A percentile compares a stretch with the other conserved stretches of the same genome.
These are phyloP conservation scores for Hyphopichia buzzinii DNA, from an alignment of 1,139 yeast genomes.

Conservation along the genomic window DNA sequence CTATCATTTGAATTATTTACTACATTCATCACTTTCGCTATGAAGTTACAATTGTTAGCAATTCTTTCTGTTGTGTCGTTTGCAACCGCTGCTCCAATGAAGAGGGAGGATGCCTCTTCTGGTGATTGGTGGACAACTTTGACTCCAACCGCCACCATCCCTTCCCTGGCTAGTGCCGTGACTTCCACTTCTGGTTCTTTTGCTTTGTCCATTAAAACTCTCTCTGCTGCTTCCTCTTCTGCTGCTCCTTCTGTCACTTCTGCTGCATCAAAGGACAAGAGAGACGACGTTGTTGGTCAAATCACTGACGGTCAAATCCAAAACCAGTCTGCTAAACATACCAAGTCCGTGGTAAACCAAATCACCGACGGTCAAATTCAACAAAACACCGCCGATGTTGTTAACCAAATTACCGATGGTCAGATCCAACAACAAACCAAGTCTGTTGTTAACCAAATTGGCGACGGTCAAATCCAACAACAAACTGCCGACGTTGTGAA, in stretches of 20 bases:
- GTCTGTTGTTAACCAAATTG: slow-evolving; percentile 33
- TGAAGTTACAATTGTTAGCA: slow-evolving; percentile 5
- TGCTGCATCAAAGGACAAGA: slow-evolving; percentile 15
- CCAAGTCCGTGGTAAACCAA: slow-evolving; percentile 27
- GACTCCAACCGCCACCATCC: slow-evolving; percentile 25
- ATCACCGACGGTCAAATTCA: slow-evolving; percentile 46
- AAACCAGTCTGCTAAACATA: slow-evolving; percentile 28
- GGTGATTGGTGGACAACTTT: slow-evolving; percentile 25
- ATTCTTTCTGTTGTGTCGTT: slow-evolving; percentile 2
- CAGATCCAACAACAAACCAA: slow-evolving; percentile 22
- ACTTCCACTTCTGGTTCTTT: slow-evolving; percentile 25
- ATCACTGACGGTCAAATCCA: slow-evolving; percentile 44
- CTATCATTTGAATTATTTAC: background rate
- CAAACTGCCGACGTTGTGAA: slow-evolving; percentile 20
- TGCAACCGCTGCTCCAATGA: slow-evolving; percentile 5
- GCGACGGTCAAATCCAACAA: slow-evolving; percentile 41
- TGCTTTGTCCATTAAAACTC: slow-evolving; percentile 24
- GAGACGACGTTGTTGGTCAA: slow-evolving; percentile 21
- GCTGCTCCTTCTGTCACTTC: slow-evolving; percentile 16
- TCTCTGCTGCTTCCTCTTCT: slow-evolving; percentile 16
- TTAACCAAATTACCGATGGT: slow-evolving; percentile 26
- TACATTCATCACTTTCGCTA: background rate
- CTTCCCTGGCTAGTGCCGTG: slow-evolving; percentile 18
- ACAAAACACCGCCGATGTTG: slow-evolving; percentile 29
- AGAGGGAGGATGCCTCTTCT: slow-evolving; percentile 6